phyloP scores from a whole-genome alignment of 2,329 filamentous ascomycete genomes.

The Alternaria alternata region DNA sequence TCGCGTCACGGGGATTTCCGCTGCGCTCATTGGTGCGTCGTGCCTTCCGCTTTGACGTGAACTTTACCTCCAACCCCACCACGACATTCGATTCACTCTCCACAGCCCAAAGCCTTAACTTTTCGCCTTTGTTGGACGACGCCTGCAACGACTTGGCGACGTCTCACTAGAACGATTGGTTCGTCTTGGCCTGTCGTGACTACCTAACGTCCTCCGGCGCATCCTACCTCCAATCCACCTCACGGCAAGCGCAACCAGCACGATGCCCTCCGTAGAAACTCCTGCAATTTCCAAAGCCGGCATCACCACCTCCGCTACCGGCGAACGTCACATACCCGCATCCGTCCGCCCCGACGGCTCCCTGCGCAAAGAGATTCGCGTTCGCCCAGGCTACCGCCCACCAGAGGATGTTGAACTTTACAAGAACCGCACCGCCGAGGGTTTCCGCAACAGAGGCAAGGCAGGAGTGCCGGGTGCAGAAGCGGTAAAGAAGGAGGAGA shows the following conservation, averaged over 20 bases:
- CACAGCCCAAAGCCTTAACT: neutral
- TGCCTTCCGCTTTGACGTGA: conserved; percentile 16
- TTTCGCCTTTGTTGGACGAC: neutral
- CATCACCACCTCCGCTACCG: conserved; percentile 76
- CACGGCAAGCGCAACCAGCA: conserved; percentile 11
- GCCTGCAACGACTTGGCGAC: neutral
- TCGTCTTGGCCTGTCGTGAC: neutral
- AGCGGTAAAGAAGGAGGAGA: conserved; percentile 53
- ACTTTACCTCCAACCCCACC: conserved; percentile 21
- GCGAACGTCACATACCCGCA: conserved; percentile 87
- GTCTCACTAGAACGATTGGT: conserved; percentile 3
- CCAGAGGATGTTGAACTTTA: conserved; percentile 97
- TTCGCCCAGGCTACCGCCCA: conserved; percentile 90
- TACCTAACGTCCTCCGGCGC: conserved; percentile 7
- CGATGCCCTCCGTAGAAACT: conserved; percentile 45
- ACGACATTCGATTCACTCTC: neutral
- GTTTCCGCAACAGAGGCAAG: conserved; percentile 78
- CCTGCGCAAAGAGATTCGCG: conserved; percentile 91
- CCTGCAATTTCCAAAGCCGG: conserved; percentile 53
- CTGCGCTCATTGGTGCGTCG: conserved; percentile 38
- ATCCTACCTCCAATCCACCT: neutral
- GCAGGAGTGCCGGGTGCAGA: conserved; percentile 78
- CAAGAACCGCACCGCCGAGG: conserved; percentile 88
- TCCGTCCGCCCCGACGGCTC: conserved; percentile 88
- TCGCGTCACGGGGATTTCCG: conserved; percentile 33